Evolutionary conservation across 2,329 filamentous ascomycete species (phyloP).

Genomic region (Orbilia quercus): DNA sequence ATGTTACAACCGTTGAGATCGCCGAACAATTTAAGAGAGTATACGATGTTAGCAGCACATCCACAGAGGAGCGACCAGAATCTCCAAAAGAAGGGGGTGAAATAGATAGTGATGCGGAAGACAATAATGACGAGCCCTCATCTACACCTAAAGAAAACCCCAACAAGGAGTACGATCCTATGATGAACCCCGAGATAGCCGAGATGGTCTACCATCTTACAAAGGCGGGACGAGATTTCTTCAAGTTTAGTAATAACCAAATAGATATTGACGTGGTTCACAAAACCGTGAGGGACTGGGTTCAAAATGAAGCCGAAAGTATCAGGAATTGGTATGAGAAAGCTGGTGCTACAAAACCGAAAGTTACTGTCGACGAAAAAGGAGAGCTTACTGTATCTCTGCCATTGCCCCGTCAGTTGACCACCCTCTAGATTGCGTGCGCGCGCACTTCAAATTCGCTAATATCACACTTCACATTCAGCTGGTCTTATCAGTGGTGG

Average conservation of each 20-base stretch:
- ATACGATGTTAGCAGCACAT: constrained; percentile 5
- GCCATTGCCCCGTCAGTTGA: constrained; percentile 34
- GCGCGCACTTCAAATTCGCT: background rate
- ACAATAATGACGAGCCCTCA: background rate
- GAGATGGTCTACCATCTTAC: constrained; percentile 49
- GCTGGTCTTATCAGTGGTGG: constrained; percentile 40
- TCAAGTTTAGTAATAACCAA: constrained; percentile 50
- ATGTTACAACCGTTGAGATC: constrained; percentile 36
- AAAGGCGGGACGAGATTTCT: constrained; percentile 41
- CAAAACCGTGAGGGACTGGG: constrained; percentile 52
- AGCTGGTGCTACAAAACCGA: constrained; percentile 15
- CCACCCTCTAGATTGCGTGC: background rate
- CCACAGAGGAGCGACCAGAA: background rate
- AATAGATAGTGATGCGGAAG: background rate
- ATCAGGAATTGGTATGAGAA: constrained; percentile 40
- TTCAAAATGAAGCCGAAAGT: constrained; percentile 48
- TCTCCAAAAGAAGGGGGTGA: background rate
- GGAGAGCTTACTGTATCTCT: constrained; percentile 40
- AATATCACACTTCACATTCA: background rate
- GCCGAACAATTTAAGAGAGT: constrained; percentile 47
- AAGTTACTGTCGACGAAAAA: constrained; percentile 23
- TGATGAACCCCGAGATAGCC: constrained; percentile 46
- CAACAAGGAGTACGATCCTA: constrained; percentile 22
- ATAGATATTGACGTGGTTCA: constrained; percentile 46
- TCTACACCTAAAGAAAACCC: background rate